Conservation (phyloP, 768 basidiomycete species). For the Tylopilus felleus region DNA sequence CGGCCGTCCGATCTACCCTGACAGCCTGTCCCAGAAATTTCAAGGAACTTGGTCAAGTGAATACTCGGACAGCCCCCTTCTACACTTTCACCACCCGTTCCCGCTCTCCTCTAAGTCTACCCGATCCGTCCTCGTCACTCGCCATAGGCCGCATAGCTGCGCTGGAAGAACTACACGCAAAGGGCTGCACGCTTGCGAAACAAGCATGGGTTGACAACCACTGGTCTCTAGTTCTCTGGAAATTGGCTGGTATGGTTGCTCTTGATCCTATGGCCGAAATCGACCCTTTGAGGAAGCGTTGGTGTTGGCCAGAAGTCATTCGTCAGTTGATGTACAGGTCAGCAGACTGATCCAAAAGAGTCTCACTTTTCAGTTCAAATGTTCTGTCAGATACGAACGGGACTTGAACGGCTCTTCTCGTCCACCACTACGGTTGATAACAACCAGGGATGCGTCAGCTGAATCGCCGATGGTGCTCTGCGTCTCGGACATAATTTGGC, state of each 20-base stretch:
- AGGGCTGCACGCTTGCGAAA: constrained; percentile 67
- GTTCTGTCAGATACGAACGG: constrained; percentile 72
- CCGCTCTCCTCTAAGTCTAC: constrained; percentile 24
- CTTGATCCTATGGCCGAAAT: constrained; percentile 63
- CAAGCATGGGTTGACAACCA: constrained; percentile 89
- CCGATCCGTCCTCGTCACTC: constrained; percentile 17
- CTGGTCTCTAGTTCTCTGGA: constrained; percentile 91
- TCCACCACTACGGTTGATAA: constrained; percentile 76
- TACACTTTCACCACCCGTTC: constrained; percentile 54
- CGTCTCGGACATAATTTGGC: constrained; percentile 69
- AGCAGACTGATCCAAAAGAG: constrained; percentile 8
- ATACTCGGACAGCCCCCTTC: constrained; percentile 51
- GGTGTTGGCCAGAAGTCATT: constrained; percentile 83
- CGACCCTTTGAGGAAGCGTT: constrained; percentile 48
- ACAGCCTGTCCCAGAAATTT: constrained; percentile 40
- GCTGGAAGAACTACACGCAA: constrained; percentile 48
- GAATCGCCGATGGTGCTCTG: constrained; percentile 81
- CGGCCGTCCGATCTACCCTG: neutral
- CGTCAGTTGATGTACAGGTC: constrained; percentile 86
- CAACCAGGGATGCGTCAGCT: constrained; percentile 79
- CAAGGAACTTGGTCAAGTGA: constrained; percentile 51
- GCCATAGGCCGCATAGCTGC: constrained; percentile 52
- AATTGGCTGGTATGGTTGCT: constrained; percentile 79
- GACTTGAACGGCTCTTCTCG: constrained; percentile 77
- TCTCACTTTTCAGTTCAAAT: constrained; percentile 1